Percentiles rank a stretch among this genome's conserved stretches.
These are phyloP conservation scores for Colletotrichum endophyticum DNA, from an alignment of 2,329 filamentous ascomycete genomes.

Conservation along the genomic window DNA sequence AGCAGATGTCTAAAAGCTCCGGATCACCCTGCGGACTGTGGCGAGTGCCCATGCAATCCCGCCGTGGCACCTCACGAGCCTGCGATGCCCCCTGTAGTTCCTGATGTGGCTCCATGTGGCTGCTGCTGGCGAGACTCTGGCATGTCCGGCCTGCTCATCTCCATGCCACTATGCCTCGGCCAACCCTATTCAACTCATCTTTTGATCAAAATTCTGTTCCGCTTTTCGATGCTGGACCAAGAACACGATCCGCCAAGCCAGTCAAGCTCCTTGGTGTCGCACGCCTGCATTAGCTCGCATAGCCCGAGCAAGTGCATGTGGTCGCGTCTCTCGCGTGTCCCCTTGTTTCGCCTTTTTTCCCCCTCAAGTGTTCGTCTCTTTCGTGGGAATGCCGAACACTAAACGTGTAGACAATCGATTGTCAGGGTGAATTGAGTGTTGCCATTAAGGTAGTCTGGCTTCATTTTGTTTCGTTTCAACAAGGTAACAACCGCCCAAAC, in stretches of 20 bases:
- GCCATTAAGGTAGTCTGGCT: not conserved
- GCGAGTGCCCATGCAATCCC: slow-evolving; percentile 5
- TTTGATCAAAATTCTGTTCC: not conserved
- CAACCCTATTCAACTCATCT: not conserved
- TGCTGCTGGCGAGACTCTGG: not conserved
- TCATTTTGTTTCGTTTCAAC: not conserved
- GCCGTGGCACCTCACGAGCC: not conserved
- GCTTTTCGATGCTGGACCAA: not conserved
- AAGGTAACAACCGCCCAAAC: not conserved
- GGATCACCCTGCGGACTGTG: not conserved
- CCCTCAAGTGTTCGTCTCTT: not conserved
- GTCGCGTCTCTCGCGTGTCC: not conserved
- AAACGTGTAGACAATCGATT: not conserved
- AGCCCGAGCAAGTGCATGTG: not conserved
- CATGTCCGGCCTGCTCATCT: not conserved
- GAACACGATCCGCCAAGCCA: not conserved
- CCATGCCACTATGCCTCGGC: not conserved
- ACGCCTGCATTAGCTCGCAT: not conserved
- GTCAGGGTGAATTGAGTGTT: not conserved
- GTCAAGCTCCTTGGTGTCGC: not conserved
- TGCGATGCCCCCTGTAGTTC: not conserved
- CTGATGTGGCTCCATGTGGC: not conserved
- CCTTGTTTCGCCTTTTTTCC: not conserved
- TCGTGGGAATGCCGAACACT: not conserved
- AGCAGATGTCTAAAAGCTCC: not conserved